phyloP scores from a whole-genome alignment of 2,329 filamentous ascomycete species.

The Magnaporthiopsis poae region DNA sequence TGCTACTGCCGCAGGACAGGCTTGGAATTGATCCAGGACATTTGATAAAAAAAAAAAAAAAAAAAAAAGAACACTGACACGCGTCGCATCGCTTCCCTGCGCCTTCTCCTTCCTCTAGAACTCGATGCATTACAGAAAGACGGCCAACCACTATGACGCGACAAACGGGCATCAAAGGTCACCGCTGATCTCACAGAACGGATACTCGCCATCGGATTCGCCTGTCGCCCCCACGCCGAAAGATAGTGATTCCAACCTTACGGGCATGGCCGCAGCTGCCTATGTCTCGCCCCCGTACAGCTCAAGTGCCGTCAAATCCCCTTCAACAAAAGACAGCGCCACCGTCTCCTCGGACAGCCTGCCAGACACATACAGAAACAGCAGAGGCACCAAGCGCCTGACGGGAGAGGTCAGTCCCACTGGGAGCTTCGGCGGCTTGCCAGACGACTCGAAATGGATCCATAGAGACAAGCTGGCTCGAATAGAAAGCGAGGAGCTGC shows the following conservation, averaged over 20 bases:
- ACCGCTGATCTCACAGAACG: constrained; percentile 11
- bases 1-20: no score
- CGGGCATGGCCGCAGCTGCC: constrained; percentile 10
- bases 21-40: background rate
- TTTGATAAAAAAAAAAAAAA: background rate
- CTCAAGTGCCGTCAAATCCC: constrained; percentile 24
- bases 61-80: background rate
- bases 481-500: constrained; percentile 72
- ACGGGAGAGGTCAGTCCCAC: background rate
- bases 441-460: constrained; percentile 66
- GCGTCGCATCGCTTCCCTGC: background rate
- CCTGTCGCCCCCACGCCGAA: constrained; percentile 2
- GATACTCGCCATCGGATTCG: constrained; percentile 9
- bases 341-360: constrained; percentile 35
- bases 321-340: constrained; percentile 28
- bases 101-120: constrained; percentile 9
- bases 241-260: background rate
- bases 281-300: constrained; percentile 13
- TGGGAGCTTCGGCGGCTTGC: background rate
- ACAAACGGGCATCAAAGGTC: constrained; percentile 12
- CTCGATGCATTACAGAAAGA: constrained; percentile 11
- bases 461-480: constrained; percentile 73
- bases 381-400: background rate
- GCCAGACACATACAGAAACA: constrained; percentile 29
- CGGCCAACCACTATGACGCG: constrained; percentile 8